Conservation (phyloP, 768 basidiomycete species). For the Suillus paluster region DNA sequence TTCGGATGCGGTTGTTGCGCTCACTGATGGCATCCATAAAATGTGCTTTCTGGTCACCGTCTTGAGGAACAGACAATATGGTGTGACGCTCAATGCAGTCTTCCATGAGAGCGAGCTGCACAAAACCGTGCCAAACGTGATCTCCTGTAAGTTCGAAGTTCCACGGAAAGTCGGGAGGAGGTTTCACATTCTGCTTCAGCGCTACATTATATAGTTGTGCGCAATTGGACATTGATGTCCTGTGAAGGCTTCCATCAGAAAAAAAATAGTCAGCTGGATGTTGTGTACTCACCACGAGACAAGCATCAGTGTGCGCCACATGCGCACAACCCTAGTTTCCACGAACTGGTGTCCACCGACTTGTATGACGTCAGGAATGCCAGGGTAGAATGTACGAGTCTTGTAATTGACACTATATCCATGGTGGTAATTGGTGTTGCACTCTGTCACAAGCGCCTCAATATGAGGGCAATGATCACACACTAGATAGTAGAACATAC, state of each 20-base stretch:
- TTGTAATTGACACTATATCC: background rate
- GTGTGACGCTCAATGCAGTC: slow-evolving; percentile 16
- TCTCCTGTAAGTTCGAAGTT: slow-evolving; percentile 15
- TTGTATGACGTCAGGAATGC: slow-evolving; percentile 15
- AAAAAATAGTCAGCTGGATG: background rate
- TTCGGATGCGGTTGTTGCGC: too few relatives aligned
- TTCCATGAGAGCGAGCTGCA: slow-evolving; percentile 28
- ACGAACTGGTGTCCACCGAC: slow-evolving; percentile 35
- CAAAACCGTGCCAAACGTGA: slow-evolving; percentile 29
- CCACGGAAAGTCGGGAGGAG: background rate
- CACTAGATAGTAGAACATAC: background rate
- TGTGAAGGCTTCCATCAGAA: too few relatives aligned
- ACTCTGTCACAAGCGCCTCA: background rate
- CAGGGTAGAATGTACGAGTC: background rate
- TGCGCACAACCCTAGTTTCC: slow-evolving; percentile 21
- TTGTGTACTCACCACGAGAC: background rate
- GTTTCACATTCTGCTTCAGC: background rate
- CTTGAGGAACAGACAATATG: slow-evolving; percentile 27
- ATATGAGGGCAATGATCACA: background rate
- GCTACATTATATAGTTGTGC: background rate
- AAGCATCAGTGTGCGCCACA: background rate
- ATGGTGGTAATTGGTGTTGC: background rate
- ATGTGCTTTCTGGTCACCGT: slow-evolving; percentile 25
- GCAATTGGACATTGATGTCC: background rate
- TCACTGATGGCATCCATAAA: slow-evolving; percentile 26